Conservation (phyloP, 345 rosid genomes). For the Brassica rapa region DNA sequence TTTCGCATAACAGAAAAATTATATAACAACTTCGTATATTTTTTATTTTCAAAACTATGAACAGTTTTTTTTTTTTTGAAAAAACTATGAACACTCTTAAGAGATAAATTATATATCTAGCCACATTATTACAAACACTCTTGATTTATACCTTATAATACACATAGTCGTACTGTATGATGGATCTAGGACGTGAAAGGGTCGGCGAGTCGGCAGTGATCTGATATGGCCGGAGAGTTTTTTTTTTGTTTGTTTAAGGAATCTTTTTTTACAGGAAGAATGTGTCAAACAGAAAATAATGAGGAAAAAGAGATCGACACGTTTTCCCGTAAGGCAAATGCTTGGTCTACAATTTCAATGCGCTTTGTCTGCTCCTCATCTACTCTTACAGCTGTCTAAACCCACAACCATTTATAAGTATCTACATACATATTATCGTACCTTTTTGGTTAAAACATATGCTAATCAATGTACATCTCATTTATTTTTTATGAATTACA, state of each 20-base stretch:
- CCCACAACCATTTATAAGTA: conserved; percentile 11
- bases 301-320: conserved; percentile 18
- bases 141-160: not conserved
- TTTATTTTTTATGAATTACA: not conserved
- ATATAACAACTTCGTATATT: not conserved
- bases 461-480: not conserved
- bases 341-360: conserved; percentile 42
- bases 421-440: not conserved
- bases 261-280: not conserved
- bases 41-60: not conserved
- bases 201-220: conserved; percentile 4
- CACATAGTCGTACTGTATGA: not conserved
- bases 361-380: conserved; percentile 49
- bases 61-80: no score
- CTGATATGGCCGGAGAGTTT: not conserved
- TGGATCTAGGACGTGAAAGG: not conserved
- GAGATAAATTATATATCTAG: not conserved
- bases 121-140: not conserved
- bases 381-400: conserved; percentile 53
- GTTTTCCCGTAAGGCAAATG: conserved; percentile 9
- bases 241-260: not conserved
- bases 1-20: not conserved
- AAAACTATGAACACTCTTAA: not conserved
- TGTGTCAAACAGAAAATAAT: not conserved
- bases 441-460: not conserved